phyloP scores from a whole-genome alignment of 768 basidiomycete genomes.

The Sporobolomyces pararoseus region DNA sequence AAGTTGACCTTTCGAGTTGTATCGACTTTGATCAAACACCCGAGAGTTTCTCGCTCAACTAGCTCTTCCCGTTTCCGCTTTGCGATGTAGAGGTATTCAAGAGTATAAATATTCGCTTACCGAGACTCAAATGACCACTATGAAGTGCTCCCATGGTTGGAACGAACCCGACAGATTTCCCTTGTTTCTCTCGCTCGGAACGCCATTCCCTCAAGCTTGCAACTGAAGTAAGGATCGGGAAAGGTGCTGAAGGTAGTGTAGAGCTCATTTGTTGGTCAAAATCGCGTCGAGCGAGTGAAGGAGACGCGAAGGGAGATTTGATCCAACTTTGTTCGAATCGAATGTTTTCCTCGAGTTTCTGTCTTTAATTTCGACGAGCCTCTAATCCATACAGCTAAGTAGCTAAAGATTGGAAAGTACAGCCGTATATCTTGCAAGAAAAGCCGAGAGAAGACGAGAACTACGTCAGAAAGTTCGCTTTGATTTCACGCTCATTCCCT shows the following conservation, averaged over 20 bases:
- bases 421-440: background rate
- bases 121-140: constrained; percentile 83
- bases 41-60: background rate
- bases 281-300: background rate
- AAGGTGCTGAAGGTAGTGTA: constrained; percentile 27
- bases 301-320: background rate
- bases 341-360: too few species aligned
- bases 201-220: constrained; percentile 71
- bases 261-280: constrained; percentile 1
- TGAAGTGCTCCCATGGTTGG: constrained; percentile 98
- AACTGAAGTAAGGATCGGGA: constrained; percentile 57
- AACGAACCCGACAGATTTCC: constrained; percentile 81
- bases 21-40: too few species aligned
- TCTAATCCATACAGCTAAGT: too few species aligned
- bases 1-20: too few species aligned
- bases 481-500: background rate
- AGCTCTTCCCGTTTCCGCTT: background rate
- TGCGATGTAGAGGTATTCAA: background rate
- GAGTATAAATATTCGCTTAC: constrained; percentile 54
- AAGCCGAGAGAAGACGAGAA: background rate
- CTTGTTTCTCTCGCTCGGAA: constrained; percentile 57
- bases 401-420: too few species aligned
- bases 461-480: too few species aligned
- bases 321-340: too few species aligned
- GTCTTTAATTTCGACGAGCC: too few species aligned